A percentile compares a stretch with the other conserved stretches of the same genome.
These are phyloP conservation scores for Citrus inodora DNA, from an alignment of 345 rosid genomes.

Conservation along the genomic window DNA sequence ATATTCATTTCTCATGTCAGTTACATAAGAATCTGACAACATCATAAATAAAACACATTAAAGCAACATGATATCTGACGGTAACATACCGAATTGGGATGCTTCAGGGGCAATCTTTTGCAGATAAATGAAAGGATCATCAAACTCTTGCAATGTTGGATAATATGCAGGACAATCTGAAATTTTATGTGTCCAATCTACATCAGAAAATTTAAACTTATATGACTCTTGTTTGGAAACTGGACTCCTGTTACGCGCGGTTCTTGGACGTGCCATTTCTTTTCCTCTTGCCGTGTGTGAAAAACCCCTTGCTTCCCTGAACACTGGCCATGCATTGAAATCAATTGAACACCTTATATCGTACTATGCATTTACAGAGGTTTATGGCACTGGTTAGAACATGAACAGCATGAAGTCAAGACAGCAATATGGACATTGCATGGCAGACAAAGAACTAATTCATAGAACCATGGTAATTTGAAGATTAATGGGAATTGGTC, in stretches of 20 bases:
- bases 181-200: slow-evolving; percentile 51
- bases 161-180: slow-evolving; percentile 51
- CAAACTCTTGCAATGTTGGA: slow-evolving; percentile 57
- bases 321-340: background rate
- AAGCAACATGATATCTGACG: background rate
- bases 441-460: no score
- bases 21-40: no score
- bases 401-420: no score
- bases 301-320: no score
- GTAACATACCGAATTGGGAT: slow-evolving; percentile 45
- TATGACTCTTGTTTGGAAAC: background rate
- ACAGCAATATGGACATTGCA: no score
- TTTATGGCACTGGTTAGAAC: no score
- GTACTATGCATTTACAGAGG: no score
- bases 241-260: background rate
- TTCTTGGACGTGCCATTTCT: background rate
- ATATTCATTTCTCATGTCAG: no score
- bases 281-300: no score
- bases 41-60: background rate
- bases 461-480: no score
- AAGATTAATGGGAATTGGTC: no score
- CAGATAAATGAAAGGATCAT: slow-evolving; percentile 52
- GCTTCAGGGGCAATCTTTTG: slow-evolving; percentile 57
- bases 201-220: slow-evolving; percentile 17
- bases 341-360: background rate